phyloP scores from a whole-genome alignment of 1,284 basidiomycete genomes.

The Marasmius sp. region DNA sequence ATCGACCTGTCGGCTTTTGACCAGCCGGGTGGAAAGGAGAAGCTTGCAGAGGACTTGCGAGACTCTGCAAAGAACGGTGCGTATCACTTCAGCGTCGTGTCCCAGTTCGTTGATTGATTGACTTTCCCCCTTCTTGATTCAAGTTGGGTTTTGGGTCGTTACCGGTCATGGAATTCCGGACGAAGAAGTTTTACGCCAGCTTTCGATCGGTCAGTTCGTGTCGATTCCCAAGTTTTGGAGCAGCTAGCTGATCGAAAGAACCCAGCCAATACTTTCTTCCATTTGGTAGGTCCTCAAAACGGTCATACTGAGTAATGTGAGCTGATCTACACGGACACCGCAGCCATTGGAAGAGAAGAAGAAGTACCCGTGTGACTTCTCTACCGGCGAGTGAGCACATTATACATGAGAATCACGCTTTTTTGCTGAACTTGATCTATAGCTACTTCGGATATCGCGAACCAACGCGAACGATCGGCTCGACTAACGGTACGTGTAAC shows the following conservation, averaged over 20 bases:
- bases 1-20: slow-evolving; percentile 28
- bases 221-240: too few relatives aligned
- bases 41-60: slow-evolving; percentile 19
- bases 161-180: slow-evolving; percentile 22
- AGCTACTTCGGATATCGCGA: slow-evolving; percentile 27
- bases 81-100: neutral
- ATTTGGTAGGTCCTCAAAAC: neutral
- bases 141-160: slow-evolving; percentile 27
- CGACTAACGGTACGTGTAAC: slow-evolving; percentile 7
- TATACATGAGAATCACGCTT: neutral
- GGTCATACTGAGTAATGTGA: neutral
- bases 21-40: slow-evolving; percentile 19
- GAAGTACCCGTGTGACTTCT: slow-evolving; percentile 22
- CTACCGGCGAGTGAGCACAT: slow-evolving; percentile 22
- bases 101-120: too few relatives aligned
- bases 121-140: neutral
- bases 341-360: slow-evolving; percentile 25
- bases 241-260: neutral
- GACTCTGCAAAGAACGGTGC: slow-evolving; percentile 16
- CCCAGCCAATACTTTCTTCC: slow-evolving; percentile 24
- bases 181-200: slow-evolving; percentile 21
- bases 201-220: slow-evolving; percentile 15
- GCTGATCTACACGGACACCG: neutral
- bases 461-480: slow-evolving; percentile 20
- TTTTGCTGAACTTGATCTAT: neutral